A percentile compares a stretch with the other conserved stretches of the same genome.
Conservation (phyloP, 139 green algal species). For the Chlorella sorokiniana region DNA sequence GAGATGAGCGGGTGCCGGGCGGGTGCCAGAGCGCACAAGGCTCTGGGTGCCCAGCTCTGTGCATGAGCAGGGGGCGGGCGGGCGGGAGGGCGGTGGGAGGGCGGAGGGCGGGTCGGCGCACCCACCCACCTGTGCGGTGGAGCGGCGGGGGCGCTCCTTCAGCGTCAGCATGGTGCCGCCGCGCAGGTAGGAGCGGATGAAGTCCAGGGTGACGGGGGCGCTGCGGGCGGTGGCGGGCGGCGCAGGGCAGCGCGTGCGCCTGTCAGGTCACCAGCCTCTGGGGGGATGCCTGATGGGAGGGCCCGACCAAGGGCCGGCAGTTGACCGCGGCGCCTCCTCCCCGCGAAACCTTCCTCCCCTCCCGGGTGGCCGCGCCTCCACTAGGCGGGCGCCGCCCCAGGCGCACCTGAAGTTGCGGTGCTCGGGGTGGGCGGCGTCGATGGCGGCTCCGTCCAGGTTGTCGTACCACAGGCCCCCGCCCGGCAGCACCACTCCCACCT, state of each 20-base stretch:
- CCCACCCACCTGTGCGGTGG: not conserved
- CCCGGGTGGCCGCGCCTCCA: too few species aligned
- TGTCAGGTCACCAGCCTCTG: too few species aligned
- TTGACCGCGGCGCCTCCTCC: too few species aligned
- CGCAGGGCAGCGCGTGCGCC: not conserved
- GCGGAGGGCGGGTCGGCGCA: too few species aligned
- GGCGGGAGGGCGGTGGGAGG: too few species aligned
- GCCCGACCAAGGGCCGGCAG: too few species aligned
- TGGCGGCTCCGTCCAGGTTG: conserved; percentile 39
- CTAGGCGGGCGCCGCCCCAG: too few species aligned
- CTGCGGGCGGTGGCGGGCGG: not conserved
- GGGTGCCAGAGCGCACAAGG: not conserved
- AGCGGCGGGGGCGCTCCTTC: conserved; percentile 72
- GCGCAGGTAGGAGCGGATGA: conserved; percentile 78
- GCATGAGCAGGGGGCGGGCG: too few species aligned
- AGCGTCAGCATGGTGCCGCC: conserved; percentile 85
- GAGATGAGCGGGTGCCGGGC: not conserved
- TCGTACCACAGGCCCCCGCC: conserved; percentile 63
- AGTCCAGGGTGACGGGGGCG: conserved; percentile 74
- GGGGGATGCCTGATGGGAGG: too few species aligned
- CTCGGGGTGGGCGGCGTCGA: not conserved
- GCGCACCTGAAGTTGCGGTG: conserved; percentile 18
- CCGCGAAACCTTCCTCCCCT: not conserved
- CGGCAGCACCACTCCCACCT: conserved; percentile 53
- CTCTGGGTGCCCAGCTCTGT: too few species aligned